Evolutionary conservation across 225 moss, liverwort and hornwort species (phyloP), one percentile per base, ranked within the genome.

Genomic region (Thuidium tamariscinum): DNA sequence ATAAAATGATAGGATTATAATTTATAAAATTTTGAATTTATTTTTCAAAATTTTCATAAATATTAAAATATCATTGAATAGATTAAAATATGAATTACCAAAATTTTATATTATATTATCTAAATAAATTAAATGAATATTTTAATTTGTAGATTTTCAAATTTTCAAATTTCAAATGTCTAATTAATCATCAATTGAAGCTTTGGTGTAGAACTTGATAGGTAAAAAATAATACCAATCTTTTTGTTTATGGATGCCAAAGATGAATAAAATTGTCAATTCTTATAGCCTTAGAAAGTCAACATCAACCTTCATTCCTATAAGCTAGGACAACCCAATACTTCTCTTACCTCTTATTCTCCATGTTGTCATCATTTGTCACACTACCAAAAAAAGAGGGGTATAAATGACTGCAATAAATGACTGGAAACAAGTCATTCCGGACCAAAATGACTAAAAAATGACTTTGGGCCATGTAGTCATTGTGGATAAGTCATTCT

Each of bases 121-220:
- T n/a, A 64, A 9, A 64, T 16, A 27, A 1, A 16, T 17, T 52
- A 16, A 16, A 62, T n/a, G n/a, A n/a, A n/a, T n/a, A 3, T 19
- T 22, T 12, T n/a, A 5, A 10, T 25, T 41, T 41, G 1, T 16
- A 73, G 1, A 48, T 32, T 46, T 73, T 32, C 3, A 0, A 16
- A n/a, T n/a, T n/a, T n/a, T n/a, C n/a, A n/a, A n/a, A 44, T 71
- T 71, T 10, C 1, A 30, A 48, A 11, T 30, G 2, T 73, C 10
- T 16, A 71, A 44, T 44, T 29, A 44, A 2, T 29, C 19, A 32
- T 49, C 0, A 48, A 0, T 49, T 19, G 20, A 32, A 74, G 7
- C 5, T 32, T 20, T 34, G n/a, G 7, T 20, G 0, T 7, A 49
- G 11, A 73, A 32, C 0, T 7, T n/a, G n/a, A n/a, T n/a, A n/a